Conservation (phyloP, 164 flowering plant species). For the Tetrastigma voinierianum region DNA sequence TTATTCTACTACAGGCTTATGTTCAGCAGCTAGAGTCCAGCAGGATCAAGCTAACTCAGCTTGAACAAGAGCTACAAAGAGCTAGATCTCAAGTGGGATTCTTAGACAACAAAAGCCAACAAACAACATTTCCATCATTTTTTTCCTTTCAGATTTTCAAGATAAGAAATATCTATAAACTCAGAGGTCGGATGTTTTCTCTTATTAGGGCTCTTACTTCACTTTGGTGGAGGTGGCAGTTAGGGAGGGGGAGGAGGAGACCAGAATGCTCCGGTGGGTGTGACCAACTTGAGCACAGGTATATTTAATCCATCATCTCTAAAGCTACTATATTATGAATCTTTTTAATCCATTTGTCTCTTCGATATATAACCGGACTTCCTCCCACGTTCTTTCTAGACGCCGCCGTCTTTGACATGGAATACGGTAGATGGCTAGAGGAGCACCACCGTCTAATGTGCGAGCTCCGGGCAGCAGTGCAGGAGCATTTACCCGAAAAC, state of each 20-base stretch:
- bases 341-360: too few species aligned
- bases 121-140: neutral
- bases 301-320: too few species aligned
- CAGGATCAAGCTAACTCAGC: conserved; percentile 84
- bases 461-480: conserved; percentile 86
- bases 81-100: conserved; percentile 80
- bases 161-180: too few species aligned
- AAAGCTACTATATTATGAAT: too few species aligned
- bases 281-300: conserved; percentile 66
- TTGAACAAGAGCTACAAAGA: conserved; percentile 93
- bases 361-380: neutral
- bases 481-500: conserved; percentile 84
- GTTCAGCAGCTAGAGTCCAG: conserved; percentile 96
- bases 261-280: conserved; percentile 55
- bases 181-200: neutral
- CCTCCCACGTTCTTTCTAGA: conserved; percentile 29
- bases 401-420: conserved; percentile 84
- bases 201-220: conserved; percentile 61
- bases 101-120: neutral
- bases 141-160: neutral
- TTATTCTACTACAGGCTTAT: conserved; percentile 67
- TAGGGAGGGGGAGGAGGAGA: conserved; percentile 52
- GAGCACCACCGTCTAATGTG: too few species aligned
- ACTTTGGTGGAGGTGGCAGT: conserved; percentile 62
- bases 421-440: too few species aligned